Conservation (phyloP, 345 rosid genomes). For the Murraya paniculata region DNA sequence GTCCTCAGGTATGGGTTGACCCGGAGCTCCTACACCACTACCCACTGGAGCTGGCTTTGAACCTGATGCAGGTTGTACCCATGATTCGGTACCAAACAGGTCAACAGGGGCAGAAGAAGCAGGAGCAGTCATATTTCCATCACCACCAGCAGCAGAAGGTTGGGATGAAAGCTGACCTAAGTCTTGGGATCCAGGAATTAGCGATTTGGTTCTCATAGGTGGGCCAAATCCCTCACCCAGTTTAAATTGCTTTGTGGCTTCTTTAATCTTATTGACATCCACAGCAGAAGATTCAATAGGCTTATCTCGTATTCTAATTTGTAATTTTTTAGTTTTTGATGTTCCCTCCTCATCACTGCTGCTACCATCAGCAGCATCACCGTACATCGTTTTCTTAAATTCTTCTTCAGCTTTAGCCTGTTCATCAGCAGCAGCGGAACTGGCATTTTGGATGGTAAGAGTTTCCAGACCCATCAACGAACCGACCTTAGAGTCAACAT, state of each 20-base stretch:
- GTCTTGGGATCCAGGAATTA: slow-evolving; percentile 59
- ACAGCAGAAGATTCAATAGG: slow-evolving; percentile 66
- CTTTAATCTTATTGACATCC: slow-evolving; percentile 92
- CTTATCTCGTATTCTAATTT: slow-evolving; percentile 89
- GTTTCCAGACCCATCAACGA: slow-evolving; percentile 85
- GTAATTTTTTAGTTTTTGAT: slow-evolving; percentile 64
- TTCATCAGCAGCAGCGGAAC: slow-evolving; percentile 61
- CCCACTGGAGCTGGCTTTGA: slow-evolving; percentile 53
- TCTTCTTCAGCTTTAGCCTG: slow-evolving; percentile 97
- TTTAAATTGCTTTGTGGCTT: slow-evolving; percentile 81
- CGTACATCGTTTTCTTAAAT: slow-evolving; percentile 93
- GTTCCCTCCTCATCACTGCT: slow-evolving; percentile 93
- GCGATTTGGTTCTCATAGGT: slow-evolving; percentile 68
- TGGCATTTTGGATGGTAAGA: slow-evolving; percentile 41
- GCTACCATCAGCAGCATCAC: slow-evolving; percentile 75
- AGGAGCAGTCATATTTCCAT: slow-evolving; percentile 34
- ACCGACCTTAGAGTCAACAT: slow-evolving; percentile 43
- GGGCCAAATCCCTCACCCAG: slow-evolving; percentile 84
- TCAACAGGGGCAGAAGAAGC: slow-evolving; percentile 56
- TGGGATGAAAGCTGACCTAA: slow-evolving; percentile 51
- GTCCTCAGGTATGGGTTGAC: slow-evolving; percentile 89
- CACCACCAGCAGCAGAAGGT: slow-evolving; percentile 36
- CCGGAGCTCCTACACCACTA: slow-evolving; percentile 44
- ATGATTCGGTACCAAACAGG: slow-evolving; percentile 61
- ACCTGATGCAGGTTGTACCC: slow-evolving; percentile 43